Base-by-base conservation (phyloP, 139 green algal genomes). In the Volvox africanus region DNA sequence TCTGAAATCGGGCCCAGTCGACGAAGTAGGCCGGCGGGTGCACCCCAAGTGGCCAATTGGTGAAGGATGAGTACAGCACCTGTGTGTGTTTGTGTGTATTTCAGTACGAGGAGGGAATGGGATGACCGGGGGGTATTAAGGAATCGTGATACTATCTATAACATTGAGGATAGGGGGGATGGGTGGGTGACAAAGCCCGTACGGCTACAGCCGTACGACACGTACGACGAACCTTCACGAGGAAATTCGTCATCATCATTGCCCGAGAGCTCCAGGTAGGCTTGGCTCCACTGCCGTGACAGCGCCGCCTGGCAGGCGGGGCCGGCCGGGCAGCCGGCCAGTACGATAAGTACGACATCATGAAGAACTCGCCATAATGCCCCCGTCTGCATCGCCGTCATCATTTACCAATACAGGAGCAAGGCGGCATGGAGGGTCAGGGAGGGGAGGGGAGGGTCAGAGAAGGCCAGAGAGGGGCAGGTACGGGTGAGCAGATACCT, bases 31-130 rank as follows among this genome's bases (percentile, higher is more conserved):
- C 30, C 37, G 0, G 37, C 69, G 21, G 85, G 85, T 21, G 69
- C 85, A 12, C 85, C 85, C 85, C 85, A 89, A 0, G 37, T n/a
- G 0, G 85, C 69, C 18, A 89, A 50, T 17, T 89, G 69, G n/a
- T 18, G 69, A 2, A 89, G 37, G 2, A 89, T 68, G n/a, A 89
- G 37, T 11, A 30, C 37, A 17, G 69, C 85, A 32, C 30, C 85
- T 89, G 85, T 0, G 26, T 30, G 18, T 30, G 18, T 55, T 14
- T 55, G 44, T 55, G 44, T 55, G 44, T 55, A 55, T 55, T 55
- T 55, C n/a, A n/a, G 44, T 55, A 5, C 44, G 44, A 9, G 44
- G 44, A 55, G 44, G 44, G 44, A 55, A 55, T n/a, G n/a, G n/a
- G n/a, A 55, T 55, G 44, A 55, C 44, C 44, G 9, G 16, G 20